Conservation (phyloP, 768 basidiomycete species). For the Austroboletus festivus region DNA sequence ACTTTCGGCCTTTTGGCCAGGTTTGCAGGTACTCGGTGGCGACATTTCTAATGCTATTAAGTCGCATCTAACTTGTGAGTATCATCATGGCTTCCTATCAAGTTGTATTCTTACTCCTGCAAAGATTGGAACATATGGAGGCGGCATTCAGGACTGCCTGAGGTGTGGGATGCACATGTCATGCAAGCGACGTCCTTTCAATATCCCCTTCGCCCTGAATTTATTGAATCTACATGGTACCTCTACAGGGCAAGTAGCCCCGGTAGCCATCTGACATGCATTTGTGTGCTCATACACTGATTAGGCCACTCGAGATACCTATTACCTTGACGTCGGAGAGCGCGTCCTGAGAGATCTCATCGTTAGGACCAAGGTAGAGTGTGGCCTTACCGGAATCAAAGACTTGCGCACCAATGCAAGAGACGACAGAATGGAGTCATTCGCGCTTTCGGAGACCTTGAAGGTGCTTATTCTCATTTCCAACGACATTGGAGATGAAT, state of each 20-base stretch:
- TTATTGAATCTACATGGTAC: conserved; percentile 96
- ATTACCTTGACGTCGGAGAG: conserved; percentile 90
- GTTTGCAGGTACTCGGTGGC: conserved; percentile 82
- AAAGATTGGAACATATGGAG: conserved; percentile 93
- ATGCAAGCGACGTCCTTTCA: conserved; percentile 70
- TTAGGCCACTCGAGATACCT: conserved; percentile 88
- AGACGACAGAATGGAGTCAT: conserved; percentile 97
- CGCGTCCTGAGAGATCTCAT: conserved; percentile 74
- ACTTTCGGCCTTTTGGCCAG: conserved; percentile 96
- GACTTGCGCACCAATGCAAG: conserved; percentile 74
- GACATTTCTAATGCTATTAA: conserved; percentile 90
- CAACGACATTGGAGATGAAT: background rate
- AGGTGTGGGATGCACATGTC: conserved; percentile 83
- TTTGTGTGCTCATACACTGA: conserved; percentile 2
- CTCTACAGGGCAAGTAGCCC: conserved; percentile 67
- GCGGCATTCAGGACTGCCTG: conserved; percentile 83
- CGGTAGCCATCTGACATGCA: background rate
- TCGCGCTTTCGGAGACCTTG: conserved; percentile 88
- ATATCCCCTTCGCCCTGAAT: conserved; percentile 86
- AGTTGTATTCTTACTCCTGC: conserved; percentile 1
- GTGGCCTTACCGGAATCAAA: conserved; percentile 80
- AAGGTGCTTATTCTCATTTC: conserved; percentile 49
- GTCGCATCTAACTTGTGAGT: conserved; percentile 82
- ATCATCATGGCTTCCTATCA: background rate
- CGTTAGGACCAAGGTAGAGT: conserved; percentile 73